Evolutionary conservation across 2,329 filamentous ascomycete genomes (phyloP).

Genomic region (Xylaria multiplex): DNA sequence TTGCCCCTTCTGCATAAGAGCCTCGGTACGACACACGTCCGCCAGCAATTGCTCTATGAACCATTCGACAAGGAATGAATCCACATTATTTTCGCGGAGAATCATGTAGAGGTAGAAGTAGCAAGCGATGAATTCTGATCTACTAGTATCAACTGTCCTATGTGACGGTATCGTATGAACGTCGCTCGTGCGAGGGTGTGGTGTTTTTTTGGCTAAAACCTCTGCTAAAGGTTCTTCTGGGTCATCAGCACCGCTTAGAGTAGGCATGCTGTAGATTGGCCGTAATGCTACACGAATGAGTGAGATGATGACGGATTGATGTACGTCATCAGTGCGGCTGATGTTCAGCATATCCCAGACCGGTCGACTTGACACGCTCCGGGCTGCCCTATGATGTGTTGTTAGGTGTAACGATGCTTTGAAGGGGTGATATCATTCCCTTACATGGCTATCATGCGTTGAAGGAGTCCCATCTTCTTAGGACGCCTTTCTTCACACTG

Average conservation of each 20-base stretch:
- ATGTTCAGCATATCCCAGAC: slow-evolving; percentile 54
- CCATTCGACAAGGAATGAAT: slow-evolving; percentile 57
- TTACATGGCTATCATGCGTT: slow-evolving; percentile 57
- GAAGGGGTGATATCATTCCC: slow-evolving; percentile 28
- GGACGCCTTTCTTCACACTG: slow-evolving; percentile 46
- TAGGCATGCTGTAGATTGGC: slow-evolving; percentile 50
- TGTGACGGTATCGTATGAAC: slow-evolving; percentile 28
- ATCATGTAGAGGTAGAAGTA: slow-evolving; percentile 60
- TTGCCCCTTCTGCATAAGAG: slow-evolving; percentile 53
- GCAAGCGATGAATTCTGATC: slow-evolving; percentile 58
- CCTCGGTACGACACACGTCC: slow-evolving; percentile 55
- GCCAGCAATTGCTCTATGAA: slow-evolving; percentile 58
- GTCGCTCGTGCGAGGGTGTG: slow-evolving; percentile 36
- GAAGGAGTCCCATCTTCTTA: slow-evolving; percentile 51
- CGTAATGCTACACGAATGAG: slow-evolving; percentile 57
- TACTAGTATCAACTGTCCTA: slow-evolving; percentile 51
- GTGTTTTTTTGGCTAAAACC: slow-evolving; percentile 43
- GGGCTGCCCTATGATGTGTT: slow-evolving; percentile 51
- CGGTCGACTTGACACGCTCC: slow-evolving; percentile 52
- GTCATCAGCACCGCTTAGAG: slow-evolving; percentile 43
- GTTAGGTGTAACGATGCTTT: slow-evolving; percentile 34
- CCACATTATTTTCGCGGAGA: slow-evolving; percentile 54
- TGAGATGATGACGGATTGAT: slow-evolving; percentile 58
- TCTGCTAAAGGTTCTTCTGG: slow-evolving; percentile 45
- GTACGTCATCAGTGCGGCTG: slow-evolving; percentile 52